Evolutionary conservation across 1,284 basidiomycete species (phyloP).

Genomic region (Marasmius oreades): DNA sequence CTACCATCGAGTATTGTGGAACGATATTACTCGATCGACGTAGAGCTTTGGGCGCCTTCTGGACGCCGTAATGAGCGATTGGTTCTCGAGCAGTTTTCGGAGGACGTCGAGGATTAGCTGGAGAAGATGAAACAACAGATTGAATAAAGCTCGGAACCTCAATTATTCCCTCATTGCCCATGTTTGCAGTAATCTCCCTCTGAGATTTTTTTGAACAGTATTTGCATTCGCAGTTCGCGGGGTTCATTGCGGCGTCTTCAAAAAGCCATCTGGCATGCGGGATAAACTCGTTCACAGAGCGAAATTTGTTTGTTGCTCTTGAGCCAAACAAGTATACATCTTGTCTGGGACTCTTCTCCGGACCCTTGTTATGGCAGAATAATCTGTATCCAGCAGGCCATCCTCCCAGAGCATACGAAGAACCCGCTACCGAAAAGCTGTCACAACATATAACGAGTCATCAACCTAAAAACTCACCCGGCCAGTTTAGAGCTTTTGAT

Average conservation of each 20-base stretch:
- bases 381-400: slow-evolving; percentile 71
- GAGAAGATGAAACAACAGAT: slow-evolving; percentile 1
- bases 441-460: not conserved
- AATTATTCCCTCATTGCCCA: slow-evolving; percentile 43
- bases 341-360: slow-evolving; percentile 48
- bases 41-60: slow-evolving; percentile 42
- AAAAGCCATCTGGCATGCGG: slow-evolving; percentile 80
- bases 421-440: slow-evolving; percentile 37
- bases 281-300: slow-evolving; percentile 76
- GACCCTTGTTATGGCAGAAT: slow-evolving; percentile 72
- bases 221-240: slow-evolving; percentile 66
- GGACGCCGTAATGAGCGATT: slow-evolving; percentile 51
- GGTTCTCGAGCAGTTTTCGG: slow-evolving; percentile 9
- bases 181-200: slow-evolving; percentile 57
- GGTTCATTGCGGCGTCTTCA: slow-evolving; percentile 45
- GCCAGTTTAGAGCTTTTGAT: slow-evolving; percentile 46
- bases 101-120: not conserved
- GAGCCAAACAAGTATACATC: slow-evolving; percentile 74
- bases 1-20: slow-evolving; percentile 47
- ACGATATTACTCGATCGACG: slow-evolving; percentile 31
- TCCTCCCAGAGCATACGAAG: slow-evolving; percentile 53
- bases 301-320: slow-evolving; percentile 48
- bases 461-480: slow-evolving; percentile 35
- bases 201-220: slow-evolving; percentile 73
- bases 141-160: slow-evolving; percentile 16